Percentiles rank a stretch among this genome's conserved stretches.
Evolutionary conservation across 352 stramenopile species (phyloP).

Genomic region (Pythium rhizo-oryzae): DNA sequence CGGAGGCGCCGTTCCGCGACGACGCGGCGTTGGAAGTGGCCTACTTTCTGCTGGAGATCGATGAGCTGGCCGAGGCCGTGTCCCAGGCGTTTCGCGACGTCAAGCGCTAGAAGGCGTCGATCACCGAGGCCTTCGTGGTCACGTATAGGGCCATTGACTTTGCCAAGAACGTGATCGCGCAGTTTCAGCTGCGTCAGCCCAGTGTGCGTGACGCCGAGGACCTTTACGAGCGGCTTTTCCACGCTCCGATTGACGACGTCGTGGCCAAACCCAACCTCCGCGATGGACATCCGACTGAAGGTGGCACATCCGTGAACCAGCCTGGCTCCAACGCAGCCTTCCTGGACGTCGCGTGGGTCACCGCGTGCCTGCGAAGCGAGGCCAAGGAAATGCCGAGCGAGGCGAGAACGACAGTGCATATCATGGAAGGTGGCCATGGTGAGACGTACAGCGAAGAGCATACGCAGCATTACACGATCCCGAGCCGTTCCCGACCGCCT

Average conservation of each 20-base stretch:
- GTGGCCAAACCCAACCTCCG: background rate
- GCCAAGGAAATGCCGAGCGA: too few relatives aligned
- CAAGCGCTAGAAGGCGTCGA: constrained; percentile 35
- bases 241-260: too few relatives aligned
- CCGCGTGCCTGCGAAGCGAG: background rate
- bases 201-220: constrained; percentile 15
- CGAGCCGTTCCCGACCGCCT: too few relatives aligned
- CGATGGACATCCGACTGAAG: too few relatives aligned
- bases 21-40: constrained; percentile 32
- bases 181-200: constrained; percentile 29
- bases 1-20: background rate
- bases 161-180: constrained; percentile 23
- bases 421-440: too few relatives aligned
- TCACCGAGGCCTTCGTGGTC: constrained; percentile 39
- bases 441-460: constrained; percentile 1
- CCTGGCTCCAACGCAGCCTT: background rate
- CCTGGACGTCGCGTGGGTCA: constrained; percentile 2
- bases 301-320: too few relatives aligned
- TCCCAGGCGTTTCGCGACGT: constrained; percentile 34
- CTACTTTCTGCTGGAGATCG: constrained; percentile 37
- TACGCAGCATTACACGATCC: constrained; percentile 5
- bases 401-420: too few relatives aligned
- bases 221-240: too few relatives aligned
- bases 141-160: constrained; percentile 32
- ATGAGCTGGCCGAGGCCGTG: constrained; percentile 22